Base-by-base conservation (phyloP, 2,329 filamentous ascomycete genomes). In the Clonostachys rhizophaga region DNA sequence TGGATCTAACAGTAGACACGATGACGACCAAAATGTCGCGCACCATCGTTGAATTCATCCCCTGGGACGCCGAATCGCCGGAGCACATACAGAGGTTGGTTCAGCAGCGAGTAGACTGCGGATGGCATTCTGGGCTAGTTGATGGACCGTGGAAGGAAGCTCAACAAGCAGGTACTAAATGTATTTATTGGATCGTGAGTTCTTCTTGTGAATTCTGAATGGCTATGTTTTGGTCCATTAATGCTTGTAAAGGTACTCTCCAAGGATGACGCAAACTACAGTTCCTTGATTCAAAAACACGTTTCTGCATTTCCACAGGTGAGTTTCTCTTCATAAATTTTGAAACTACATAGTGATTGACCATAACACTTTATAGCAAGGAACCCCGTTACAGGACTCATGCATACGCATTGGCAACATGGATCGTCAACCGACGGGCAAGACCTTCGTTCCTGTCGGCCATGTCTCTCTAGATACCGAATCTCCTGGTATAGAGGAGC, bases 401-500 rank as follows among this genome's bases (percentile, higher is more conserved):
- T 30, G 24, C 24, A 8, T 4, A 2, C 24, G 24, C 42, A 44
- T 34, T 33, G 20, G 14, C 24, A 14, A 30, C 8, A 20, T 34
- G 33, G 39, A 12, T 14, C 11, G n/a, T 30, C 46, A 50, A 2
- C 50, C 55, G 2, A 40, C 49, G 0, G 11, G 35, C 5, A 20
- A 47, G 0, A 20, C 30, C 5, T 65, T 66, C 40, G 40, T 57
- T 6, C 62, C 63, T 1, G 50, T 66, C 18, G 62, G 62, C 5
- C 63, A 66, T 42, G 59, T 65, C 35, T 55, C 58, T 3, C 54
- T 66, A 5, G 57, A 59, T 47, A 47, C 42, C 5, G 50, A 54
- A 30, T 50, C 55, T 8, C 34, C 49, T 6, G 41, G 14, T 42
- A 18, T 43, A 5, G 36, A 42, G 4, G 39, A 30, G 14, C 20